phyloP scores from a whole-genome alignment of 2,329 filamentous ascomycete species.

The Beauveria bassiana region DNA sequence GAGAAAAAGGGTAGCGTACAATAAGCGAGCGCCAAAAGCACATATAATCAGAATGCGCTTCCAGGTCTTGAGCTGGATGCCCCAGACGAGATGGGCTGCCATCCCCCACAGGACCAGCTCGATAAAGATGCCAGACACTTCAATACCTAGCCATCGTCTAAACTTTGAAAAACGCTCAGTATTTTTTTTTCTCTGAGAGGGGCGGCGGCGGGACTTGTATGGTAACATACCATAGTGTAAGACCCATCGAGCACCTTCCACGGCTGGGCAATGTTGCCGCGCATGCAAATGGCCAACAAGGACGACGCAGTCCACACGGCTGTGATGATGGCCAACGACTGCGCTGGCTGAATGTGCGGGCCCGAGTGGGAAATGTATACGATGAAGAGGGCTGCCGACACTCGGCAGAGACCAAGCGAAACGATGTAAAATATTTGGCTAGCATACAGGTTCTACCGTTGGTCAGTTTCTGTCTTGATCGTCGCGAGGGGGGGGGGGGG shows the following conservation, averaged over 20 bases:
- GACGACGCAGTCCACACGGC: neutral
- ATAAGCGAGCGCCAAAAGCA: slow-evolving; percentile 1
- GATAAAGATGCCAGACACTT: neutral
- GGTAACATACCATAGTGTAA: neutral
- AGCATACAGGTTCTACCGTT: neutral
- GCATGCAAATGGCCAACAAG: neutral
- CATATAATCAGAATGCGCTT: neutral
- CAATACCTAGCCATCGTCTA: neutral
- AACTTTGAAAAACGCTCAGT: neutral
- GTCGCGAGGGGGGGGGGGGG: fast-evolving
- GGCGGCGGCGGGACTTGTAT: neutral
- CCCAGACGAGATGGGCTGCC: slow-evolving; percentile 1
- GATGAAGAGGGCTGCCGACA: neutral
- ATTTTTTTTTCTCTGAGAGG: neutral
- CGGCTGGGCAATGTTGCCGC: neutral
- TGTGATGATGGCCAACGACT: neutral
- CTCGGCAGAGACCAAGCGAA: slow-evolving; percentile 2
- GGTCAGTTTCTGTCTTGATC: neutral
- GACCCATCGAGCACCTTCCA: neutral
- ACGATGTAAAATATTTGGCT: neutral
- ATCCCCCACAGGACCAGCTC: neutral
- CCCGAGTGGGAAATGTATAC: neutral
- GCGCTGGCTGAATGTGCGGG: neutral
- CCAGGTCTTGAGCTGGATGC: neutral
- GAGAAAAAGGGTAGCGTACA: neutral